phyloP scores from a whole-genome alignment of 495 filamentous ascomycete species.

The Daldinia concentrica region DNA sequence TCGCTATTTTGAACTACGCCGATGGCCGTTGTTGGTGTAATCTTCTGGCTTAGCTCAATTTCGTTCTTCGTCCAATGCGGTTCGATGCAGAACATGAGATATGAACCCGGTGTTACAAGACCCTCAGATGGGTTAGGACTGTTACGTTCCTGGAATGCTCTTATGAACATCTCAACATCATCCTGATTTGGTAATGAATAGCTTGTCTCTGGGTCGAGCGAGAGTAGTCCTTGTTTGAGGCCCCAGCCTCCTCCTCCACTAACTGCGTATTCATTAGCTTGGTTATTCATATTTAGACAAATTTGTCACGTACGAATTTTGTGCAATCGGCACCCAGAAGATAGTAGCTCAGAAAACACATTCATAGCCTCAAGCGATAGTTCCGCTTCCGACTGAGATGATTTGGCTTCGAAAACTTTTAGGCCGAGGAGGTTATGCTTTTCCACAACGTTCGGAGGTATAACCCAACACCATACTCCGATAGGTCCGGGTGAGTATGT shows the following conservation, averaged over 20 bases:
- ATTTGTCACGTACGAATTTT: slow-evolving; percentile 63
- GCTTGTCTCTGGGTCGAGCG: slow-evolving; percentile 75
- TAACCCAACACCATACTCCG: slow-evolving; percentile 80
- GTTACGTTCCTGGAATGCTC: slow-evolving; percentile 41
- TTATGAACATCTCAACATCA: slow-evolving; percentile 46
- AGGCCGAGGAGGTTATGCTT: slow-evolving; percentile 29
- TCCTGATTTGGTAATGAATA: slow-evolving; percentile 45
- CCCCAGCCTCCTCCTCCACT: slow-evolving; percentile 95
- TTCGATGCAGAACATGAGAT: slow-evolving; percentile 60
- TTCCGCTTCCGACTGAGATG: slow-evolving; percentile 38
- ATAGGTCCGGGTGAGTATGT: slow-evolving; percentile 56
- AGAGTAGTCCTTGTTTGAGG: slow-evolving; percentile 81
- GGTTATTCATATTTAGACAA: neutral
- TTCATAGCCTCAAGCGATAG: slow-evolving; percentile 25
- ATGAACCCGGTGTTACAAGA: slow-evolving; percentile 55
- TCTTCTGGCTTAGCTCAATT: slow-evolving; percentile 8
- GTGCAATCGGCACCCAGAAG: slow-evolving; percentile 65
- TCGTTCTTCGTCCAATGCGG: slow-evolving; percentile 35
- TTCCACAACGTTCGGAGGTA: slow-evolving; percentile 50
- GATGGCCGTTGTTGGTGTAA: slow-evolving; percentile 18
- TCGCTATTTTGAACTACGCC: slow-evolving; percentile 38
- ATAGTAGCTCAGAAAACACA: slow-evolving; percentile 44
- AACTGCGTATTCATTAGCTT: slow-evolving; percentile 55
- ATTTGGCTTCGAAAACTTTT: slow-evolving; percentile 24
- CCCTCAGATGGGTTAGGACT: slow-evolving; percentile 35